Base-by-base conservation (phyloP, 768 basidiomycete genomes). In the Suillus fuscotomentosus region DNA sequence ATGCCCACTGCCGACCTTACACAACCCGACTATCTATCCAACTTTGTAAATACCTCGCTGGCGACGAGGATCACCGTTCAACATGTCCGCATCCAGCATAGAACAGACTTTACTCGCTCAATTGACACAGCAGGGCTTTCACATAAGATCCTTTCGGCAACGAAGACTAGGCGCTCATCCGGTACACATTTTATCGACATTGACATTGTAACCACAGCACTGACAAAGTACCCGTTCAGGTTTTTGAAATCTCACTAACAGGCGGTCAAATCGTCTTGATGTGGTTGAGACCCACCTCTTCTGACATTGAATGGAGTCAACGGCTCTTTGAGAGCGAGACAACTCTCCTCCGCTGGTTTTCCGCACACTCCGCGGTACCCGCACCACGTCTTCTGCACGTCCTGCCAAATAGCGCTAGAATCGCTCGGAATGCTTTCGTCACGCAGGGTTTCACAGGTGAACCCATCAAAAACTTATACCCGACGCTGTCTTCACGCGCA, bases 181-280 rank as follows among this genome's bases (percentile, higher is more conserved):
- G 56, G 61, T 62, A 24, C 15, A 15, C 24, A 57, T 60, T 20
- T 8, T 20, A 22, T 41, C 22, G 24, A 31, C 6, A 61, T 14
- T 34, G 24, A n/a, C 6, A 61, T 14, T 34, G 17, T 42, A 27
- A 42, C 13, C 17, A 11, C 17, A 38, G 31, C 51, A 27, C 24
- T 59, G 11, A 59, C 14, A 27, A 10, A 38, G 9, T 1, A 20
- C 39, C 42, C 27, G 20, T 39, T 13, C 36, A 63, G 63, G 60
- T 36, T 34, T 63, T 68, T 63, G 45, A 65, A 48, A 34, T 65
- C 6, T 41, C 56, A 14, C 15, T 65, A 31, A 27, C 65, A 24
- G 54, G 36, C 36, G 47, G 41, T 39, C 39, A 48, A 36, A 39
- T 27, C 4, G 41, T 65, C 45, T 53, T 59, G 24, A 36, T 48